These are phyloP conservation scores for Quercus lobata DNA, from an alignment of 331 rosid genomes.

Conservation along the genomic window DNA sequence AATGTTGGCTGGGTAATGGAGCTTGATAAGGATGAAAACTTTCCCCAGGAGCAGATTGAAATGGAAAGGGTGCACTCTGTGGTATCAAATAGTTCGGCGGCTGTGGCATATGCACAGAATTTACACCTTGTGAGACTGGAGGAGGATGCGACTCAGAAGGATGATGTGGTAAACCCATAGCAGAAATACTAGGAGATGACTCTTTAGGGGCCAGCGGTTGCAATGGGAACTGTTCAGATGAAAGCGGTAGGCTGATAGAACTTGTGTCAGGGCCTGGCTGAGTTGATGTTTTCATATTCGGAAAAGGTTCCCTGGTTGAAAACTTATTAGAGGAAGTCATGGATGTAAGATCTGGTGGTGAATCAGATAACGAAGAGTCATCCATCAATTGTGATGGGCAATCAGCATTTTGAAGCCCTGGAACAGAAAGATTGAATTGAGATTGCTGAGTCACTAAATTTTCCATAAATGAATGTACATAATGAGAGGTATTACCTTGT, in stretches of 20 bases:
- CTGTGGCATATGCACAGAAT: conserved; percentile 45
- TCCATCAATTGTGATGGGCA: conserved; percentile 32
- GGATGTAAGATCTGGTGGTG: conserved; percentile 36
- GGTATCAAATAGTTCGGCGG: conserved; percentile 32
- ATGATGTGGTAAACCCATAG: conserved; percentile 27
- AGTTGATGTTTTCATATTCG: conserved; percentile 25
- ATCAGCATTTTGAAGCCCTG: conserved; percentile 35
- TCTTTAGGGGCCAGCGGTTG: conserved; percentile 37
- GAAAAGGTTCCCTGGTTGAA: conserved; percentile 35
- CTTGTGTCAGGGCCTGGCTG: conserved; percentile 32
- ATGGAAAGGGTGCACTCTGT: conserved; percentile 53
- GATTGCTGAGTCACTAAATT: conserved; percentile 32
- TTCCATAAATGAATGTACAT: conserved; percentile 19
- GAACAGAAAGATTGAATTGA: conserved; percentile 27
- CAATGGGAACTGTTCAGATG: conserved; percentile 37
- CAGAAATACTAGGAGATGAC: conserved; percentile 34
- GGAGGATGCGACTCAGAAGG: conserved; percentile 53
- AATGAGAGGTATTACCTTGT: conserved; percentile 31
- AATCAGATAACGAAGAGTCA: conserved; percentile 26
- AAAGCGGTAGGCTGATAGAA: conserved; percentile 30
- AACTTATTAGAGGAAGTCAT: conserved; percentile 30
- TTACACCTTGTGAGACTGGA: conserved; percentile 45
- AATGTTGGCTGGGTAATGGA: conserved; percentile 37
- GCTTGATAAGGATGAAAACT: conserved; percentile 43
- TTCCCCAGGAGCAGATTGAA: conserved; percentile 41